Conservation (phyloP, 228 moss, liverwort and hornwort species). For the Sphagnum fallax region DNA sequence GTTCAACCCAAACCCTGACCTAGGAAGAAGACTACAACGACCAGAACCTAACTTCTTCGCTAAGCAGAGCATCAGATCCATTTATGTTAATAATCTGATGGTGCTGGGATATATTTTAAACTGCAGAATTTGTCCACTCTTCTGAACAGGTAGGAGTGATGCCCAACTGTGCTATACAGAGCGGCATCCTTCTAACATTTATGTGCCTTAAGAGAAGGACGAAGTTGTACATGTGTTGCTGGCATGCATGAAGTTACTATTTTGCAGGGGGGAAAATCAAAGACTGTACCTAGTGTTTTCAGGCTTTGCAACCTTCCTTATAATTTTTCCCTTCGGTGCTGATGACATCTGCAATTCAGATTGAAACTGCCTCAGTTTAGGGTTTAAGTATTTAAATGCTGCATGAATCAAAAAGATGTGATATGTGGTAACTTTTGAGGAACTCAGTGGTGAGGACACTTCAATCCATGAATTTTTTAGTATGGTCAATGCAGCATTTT, state of each 20-base stretch:
- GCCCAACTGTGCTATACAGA: background rate
- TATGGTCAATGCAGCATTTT: too few species aligned
- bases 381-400: too few species aligned
- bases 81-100: too few species aligned
- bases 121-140: background rate
- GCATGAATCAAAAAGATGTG: too few species aligned
- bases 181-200: background rate
- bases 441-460: too few species aligned
- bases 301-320: constrained; percentile 43
- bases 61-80: too few species aligned
- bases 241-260: background rate
- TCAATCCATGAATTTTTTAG: too few species aligned
- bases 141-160: background rate
- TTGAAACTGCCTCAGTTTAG: too few species aligned
- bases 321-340: constrained; percentile 83
- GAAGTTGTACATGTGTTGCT: too few species aligned
- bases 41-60: background rate
- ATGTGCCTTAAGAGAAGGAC: too few species aligned
- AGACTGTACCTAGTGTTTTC: constrained; percentile 64
- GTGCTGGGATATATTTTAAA: too few species aligned
- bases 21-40: background rate
- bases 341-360: constrained; percentile 50
- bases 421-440: too few species aligned
- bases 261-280: background rate
- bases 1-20: background rate